Conservation (phyloP, 495 filamentous ascomycete species). For the Parachaetomium inaequale region DNA sequence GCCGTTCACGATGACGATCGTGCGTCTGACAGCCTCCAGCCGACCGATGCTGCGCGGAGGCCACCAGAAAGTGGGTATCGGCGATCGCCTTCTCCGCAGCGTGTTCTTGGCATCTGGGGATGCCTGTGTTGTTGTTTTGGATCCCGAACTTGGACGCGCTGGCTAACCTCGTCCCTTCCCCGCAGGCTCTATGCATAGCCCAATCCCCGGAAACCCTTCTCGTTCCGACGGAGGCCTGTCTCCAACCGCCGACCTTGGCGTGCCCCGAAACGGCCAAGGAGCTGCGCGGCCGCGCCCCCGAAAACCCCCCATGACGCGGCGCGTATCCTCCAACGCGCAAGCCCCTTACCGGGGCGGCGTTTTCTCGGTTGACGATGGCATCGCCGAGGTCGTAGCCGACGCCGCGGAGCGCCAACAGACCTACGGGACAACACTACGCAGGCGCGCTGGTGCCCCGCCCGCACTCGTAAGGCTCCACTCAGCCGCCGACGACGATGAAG, state of each 20-base stretch:
- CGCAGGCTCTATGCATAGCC: slow-evolving; percentile 31
- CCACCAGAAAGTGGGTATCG: slow-evolving; percentile 44
- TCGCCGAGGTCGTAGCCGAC: slow-evolving; percentile 72
- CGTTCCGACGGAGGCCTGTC: slow-evolving; percentile 32
- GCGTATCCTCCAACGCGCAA: slow-evolving; percentile 68
- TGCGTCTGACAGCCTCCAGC: slow-evolving; percentile 42
- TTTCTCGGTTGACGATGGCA: slow-evolving; percentile 92
- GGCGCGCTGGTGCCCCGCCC: slow-evolving; percentile 60
- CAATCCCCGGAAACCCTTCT: slow-evolving; percentile 23
- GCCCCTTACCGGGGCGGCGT: slow-evolving; percentile 76
- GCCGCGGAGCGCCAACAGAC: slow-evolving; percentile 38
- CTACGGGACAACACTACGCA: slow-evolving; percentile 66
- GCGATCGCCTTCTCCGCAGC: neutral
- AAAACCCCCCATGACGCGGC: slow-evolving; percentile 67
- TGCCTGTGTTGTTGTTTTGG: neutral
- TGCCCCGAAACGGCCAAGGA: slow-evolving; percentile 30
- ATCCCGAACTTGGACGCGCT: neutral
- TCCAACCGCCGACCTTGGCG: slow-evolving; percentile 24
- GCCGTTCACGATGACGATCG: slow-evolving; percentile 33
- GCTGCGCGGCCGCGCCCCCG: slow-evolving; percentile 53
- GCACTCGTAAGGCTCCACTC: slow-evolving; percentile 58
- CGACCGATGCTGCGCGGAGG: slow-evolving; percentile 48
- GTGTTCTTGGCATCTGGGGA: neutral
- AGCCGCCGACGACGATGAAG: slow-evolving; percentile 38
- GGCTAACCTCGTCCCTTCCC: neutral